A percentile compares a stretch with the other conserved stretches of the same genome.
Conservation (phyloP, 2,329 filamentous ascomycete species). For the Paecilomyces fulvus region DNA sequence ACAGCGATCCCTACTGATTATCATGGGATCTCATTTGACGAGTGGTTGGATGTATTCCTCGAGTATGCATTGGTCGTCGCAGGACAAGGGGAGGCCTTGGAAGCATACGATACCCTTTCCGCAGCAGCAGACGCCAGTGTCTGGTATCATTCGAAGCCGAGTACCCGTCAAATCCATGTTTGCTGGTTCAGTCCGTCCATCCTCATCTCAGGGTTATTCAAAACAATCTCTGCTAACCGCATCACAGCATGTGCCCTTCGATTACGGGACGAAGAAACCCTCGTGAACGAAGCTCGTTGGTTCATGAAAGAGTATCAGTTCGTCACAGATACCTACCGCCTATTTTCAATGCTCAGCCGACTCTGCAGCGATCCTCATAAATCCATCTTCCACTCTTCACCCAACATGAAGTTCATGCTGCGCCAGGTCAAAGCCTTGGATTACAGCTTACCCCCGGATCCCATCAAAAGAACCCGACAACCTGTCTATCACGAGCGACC, state of each 20-base stretch:
- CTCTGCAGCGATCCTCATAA: constrained; percentile 59
- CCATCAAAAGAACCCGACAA: constrained; percentile 29
- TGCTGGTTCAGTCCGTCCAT: constrained; percentile 59
- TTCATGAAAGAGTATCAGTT: constrained; percentile 78
- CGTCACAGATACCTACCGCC: constrained; percentile 71
- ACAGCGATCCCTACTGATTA: constrained; percentile 47
- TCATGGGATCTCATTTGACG: constrained; percentile 69
- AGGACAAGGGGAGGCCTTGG: constrained; percentile 54
- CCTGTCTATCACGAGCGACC: constrained; percentile 36
- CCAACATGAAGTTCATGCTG: constrained; percentile 82
- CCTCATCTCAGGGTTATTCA: not conserved
- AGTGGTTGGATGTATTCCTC: constrained; percentile 85
- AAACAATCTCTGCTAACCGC: constrained; percentile 11
- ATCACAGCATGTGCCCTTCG: constrained; percentile 67
- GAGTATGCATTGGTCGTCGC: constrained; percentile 76
- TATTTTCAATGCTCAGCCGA: constrained; percentile 71
- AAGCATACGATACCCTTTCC: constrained; percentile 73
- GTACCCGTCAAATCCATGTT: constrained; percentile 64
- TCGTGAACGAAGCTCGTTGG: constrained; percentile 66
- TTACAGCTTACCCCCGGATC: constrained; percentile 50
- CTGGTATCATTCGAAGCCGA: constrained; percentile 63
- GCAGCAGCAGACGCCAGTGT: constrained; percentile 72
- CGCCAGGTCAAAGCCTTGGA: constrained; percentile 90
- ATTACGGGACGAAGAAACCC: constrained; percentile 67
- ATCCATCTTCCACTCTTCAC: constrained; percentile 64